Evolutionary conservation across 352 stramenopile genomes (phyloP).

Genomic region (Saprolegnia diclina): DNA sequence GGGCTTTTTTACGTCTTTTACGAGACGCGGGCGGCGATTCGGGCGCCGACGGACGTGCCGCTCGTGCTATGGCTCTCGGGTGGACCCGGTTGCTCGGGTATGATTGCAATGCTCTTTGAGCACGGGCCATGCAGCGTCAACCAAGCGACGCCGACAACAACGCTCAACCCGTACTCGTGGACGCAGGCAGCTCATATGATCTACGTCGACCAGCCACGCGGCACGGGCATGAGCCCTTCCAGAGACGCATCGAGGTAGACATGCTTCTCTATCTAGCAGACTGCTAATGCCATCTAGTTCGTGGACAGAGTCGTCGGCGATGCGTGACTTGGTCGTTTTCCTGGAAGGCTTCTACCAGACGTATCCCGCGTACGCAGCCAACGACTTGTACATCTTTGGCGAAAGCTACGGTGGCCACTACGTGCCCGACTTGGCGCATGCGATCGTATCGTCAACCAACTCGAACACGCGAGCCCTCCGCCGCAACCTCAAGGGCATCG

Average conservation of each 20-base stretch:
- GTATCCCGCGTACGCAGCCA: slow-evolving; percentile 36
- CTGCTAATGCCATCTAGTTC: background rate
- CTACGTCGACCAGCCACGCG: slow-evolving; percentile 93
- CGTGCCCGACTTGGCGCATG: slow-evolving; percentile 83
- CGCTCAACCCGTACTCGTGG: slow-evolving; percentile 92
- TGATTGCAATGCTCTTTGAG: slow-evolving; percentile 91
- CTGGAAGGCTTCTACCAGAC: slow-evolving; percentile 49
- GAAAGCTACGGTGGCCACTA: slow-evolving; percentile 95
- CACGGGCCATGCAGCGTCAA: slow-evolving; percentile 93
- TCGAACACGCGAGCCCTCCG: slow-evolving; percentile 30
- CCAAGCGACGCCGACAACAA: slow-evolving; percentile 38
- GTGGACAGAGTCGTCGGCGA: slow-evolving; percentile 51
- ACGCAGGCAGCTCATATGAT: slow-evolving; percentile 93
- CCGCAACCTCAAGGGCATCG: slow-evolving; percentile 68
- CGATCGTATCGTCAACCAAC: slow-evolving; percentile 48
- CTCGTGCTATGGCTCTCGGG: slow-evolving; percentile 96
- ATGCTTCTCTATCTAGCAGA: background rate
- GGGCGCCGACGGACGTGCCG: slow-evolving; percentile 37
- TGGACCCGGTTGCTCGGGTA: slow-evolving; percentile 92
- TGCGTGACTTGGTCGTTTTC: slow-evolving; percentile 44
- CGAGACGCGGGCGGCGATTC: slow-evolving; percentile 32
- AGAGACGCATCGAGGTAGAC: background rate
- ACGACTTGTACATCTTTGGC: slow-evolving; percentile 90
- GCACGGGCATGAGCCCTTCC: slow-evolving; percentile 56
- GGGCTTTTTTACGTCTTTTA: slow-evolving; percentile 75